Evolutionary conservation across 164 flowering plant species (phyloP).

Genomic region (Macadamia tetraphylla): DNA sequence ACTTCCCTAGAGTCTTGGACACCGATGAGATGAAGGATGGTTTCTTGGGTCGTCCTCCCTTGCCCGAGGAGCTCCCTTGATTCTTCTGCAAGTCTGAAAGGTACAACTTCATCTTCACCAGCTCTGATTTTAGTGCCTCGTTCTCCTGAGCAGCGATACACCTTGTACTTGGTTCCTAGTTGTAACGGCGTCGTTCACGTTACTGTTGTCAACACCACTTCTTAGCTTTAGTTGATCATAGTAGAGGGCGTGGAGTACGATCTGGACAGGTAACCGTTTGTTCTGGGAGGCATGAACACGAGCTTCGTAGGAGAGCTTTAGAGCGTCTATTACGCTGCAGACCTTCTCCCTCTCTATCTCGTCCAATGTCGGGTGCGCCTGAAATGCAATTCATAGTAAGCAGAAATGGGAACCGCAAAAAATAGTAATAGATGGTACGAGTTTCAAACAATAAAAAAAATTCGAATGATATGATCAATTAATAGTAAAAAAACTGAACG

Average conservation of each 20-base stretch:
- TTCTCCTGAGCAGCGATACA: constrained; percentile 66
- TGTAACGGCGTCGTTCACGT: constrained; percentile 29
- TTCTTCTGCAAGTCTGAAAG: constrained; percentile 54
- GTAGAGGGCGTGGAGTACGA: constrained; percentile 82
- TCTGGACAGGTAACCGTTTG: constrained; percentile 83
- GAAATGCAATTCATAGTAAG: constrained; percentile 1
- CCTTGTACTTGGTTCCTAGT: constrained; percentile 64
- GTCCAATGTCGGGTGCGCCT: constrained; percentile 80
- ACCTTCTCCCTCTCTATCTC: constrained; percentile 94
- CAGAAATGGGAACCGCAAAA: no score
- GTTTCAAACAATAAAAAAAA: no score
- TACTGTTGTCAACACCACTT: constrained; percentile 41
- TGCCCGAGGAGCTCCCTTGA: constrained; percentile 15
- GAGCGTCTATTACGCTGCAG: constrained; percentile 86
- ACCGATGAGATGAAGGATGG: constrained; percentile 72
- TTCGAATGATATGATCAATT: no score
- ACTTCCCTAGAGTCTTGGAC: constrained; percentile 78
- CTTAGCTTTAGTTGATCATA: constrained; percentile 81
- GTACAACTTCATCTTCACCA: constrained; percentile 74
- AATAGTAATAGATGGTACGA: no score
- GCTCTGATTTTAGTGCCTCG: constrained; percentile 63
- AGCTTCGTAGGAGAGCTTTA: constrained; percentile 82
- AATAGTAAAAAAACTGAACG: no score
- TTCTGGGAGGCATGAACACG: constrained; percentile 88
- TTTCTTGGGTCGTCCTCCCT: constrained; percentile 16